Conservation (phyloP, 2,329 filamentous ascomycete genomes). For the Penicillium sp. region DNA sequence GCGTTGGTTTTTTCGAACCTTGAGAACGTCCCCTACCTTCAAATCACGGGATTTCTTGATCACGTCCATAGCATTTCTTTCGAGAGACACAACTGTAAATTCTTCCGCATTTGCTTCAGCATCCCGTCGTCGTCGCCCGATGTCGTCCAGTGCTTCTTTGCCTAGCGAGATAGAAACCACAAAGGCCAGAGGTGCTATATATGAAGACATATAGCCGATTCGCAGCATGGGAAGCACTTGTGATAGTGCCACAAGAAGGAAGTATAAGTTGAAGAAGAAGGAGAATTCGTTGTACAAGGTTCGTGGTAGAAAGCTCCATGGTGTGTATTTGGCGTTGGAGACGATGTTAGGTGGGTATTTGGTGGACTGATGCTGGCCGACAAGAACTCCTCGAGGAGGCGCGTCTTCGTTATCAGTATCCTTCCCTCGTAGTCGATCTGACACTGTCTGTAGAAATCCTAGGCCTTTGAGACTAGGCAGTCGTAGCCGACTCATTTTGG, state of each 20-base stretch:
- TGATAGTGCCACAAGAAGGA: slow-evolving; percentile 89
- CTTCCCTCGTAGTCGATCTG: slow-evolving; percentile 28
- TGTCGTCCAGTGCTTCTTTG: slow-evolving; percentile 94
- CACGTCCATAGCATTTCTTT: slow-evolving; percentile 62
- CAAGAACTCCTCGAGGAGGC: slow-evolving; percentile 70
- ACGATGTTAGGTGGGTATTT: slow-evolving; percentile 87
- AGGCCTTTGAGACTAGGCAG: slow-evolving; percentile 66
- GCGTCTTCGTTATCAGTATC: slow-evolving; percentile 43
- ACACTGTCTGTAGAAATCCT: slow-evolving; percentile 28
- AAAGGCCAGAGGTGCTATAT: slow-evolving; percentile 87
- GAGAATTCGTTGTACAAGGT: slow-evolving; percentile 99
- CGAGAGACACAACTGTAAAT: slow-evolving; percentile 75
- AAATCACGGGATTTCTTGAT: slow-evolving; percentile 82
- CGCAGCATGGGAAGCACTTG: slow-evolving; percentile 86
- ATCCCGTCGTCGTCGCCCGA: slow-evolving; percentile 79
- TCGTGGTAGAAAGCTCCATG: slow-evolving; percentile 87
- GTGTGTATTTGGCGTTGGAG: slow-evolving; percentile 97
- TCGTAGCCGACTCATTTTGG: slow-evolving; percentile 56
- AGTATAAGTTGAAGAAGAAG: slow-evolving; percentile 99
- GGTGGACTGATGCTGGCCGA: slow-evolving; percentile 70
- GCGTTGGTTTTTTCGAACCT: slow-evolving; percentile 85
- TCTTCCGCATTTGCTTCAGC: slow-evolving; percentile 91
- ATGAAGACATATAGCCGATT: slow-evolving; percentile 93
- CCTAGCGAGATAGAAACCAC: slow-evolving; percentile 89
- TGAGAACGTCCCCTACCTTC: slow-evolving; percentile 93